Conservation (phyloP, 2,329 filamentous ascomycete genomes). For the Cladophialophora chaetospira region DNA sequence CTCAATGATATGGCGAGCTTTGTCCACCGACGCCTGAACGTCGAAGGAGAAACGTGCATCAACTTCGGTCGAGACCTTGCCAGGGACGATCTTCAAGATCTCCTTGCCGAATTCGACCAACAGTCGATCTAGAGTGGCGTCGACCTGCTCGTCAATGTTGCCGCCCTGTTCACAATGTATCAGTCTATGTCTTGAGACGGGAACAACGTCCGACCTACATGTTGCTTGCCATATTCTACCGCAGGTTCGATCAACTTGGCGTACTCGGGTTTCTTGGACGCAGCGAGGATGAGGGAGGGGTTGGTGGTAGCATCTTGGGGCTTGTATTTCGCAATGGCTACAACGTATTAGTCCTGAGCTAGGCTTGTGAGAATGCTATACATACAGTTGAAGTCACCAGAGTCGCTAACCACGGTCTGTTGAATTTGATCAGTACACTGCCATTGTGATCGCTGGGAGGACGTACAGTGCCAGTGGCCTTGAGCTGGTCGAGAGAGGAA, state of each 20-base stretch:
- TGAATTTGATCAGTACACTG: conserved; percentile 11
- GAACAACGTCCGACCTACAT: conserved; percentile 51
- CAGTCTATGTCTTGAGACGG: conserved; percentile 2
- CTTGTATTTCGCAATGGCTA: conserved; percentile 99
- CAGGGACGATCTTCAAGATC: conserved; percentile 94
- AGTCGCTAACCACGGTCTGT: conserved; percentile 94
- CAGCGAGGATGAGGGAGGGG: conserved; percentile 96
- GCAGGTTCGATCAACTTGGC: conserved; percentile 86
- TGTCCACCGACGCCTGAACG: conserved; percentile 86
- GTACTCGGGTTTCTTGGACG: conserved; percentile 97
- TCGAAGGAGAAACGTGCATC: conserved; percentile 96
- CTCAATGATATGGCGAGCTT: conserved; percentile 96
- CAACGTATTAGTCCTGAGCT: conserved; percentile 37
- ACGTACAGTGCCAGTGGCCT: conserved; percentile 86
- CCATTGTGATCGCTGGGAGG: conserved; percentile 13
- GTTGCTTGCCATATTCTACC: conserved; percentile 79
- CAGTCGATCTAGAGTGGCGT: conserved; percentile 86
- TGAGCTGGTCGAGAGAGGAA: conserved; percentile 92
- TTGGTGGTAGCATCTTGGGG: conserved; percentile 99
- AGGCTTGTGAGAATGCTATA: conserved; percentile 34
- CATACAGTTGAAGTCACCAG: conserved; percentile 83
- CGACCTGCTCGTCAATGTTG: conserved; percentile 77
- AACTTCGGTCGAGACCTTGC: conserved; percentile 98
- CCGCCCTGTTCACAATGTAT: conserved; percentile 47
- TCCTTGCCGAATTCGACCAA: conserved; percentile 98